These are phyloP conservation scores for Avicennia marina DNA, from an alignment of 257 asterid species.

Conservation along the genomic window DNA sequence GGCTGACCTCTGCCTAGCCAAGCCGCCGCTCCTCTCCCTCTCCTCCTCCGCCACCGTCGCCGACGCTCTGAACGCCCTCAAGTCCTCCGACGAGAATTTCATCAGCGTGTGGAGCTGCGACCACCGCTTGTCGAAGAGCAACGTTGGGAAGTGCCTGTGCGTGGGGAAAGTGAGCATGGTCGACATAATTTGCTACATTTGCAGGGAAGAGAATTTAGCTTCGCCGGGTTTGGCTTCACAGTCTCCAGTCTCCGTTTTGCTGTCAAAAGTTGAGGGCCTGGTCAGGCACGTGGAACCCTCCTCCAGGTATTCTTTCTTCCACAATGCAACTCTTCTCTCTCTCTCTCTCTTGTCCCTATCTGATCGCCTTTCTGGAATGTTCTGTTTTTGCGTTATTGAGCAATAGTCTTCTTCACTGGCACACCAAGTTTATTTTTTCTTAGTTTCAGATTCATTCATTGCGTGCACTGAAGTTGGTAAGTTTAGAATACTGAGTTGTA, in stretches of 20 bases:
- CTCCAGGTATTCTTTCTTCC: conserved; percentile 37
- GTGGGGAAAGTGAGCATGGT: conserved; percentile 79
- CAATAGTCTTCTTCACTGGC: no score
- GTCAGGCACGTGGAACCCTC: conserved; percentile 65
- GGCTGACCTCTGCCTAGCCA: conserved; percentile 89
- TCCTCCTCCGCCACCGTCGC: conserved; percentile 52
- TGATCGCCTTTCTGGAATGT: no score
- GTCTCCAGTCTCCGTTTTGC: conserved; percentile 54
- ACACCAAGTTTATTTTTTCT: no score
- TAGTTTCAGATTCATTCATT: no score
- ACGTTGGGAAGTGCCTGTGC: conserved; percentile 44
- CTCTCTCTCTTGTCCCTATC: no score
- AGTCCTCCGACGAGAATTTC: conserved; percentile 35
- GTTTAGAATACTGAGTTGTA: no score
- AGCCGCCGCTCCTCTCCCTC: conserved; percentile 73
- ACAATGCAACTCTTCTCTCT: no score
- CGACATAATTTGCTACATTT: conserved; percentile 61
- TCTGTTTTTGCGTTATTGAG: no score
- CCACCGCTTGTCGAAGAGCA: conserved; percentile 26
- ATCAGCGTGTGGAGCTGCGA: conserved; percentile 77
- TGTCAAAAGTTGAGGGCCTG: conserved; percentile 30
- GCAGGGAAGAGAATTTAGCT: conserved; percentile 42
- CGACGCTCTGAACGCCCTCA: conserved; percentile 60
- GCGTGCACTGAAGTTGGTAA: no score
- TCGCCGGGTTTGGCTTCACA: conserved; percentile 56